These are phyloP conservation scores for Paradendryphiella salina DNA, from an alignment of 2,329 filamentous ascomycete species.

Conservation along the genomic window DNA sequence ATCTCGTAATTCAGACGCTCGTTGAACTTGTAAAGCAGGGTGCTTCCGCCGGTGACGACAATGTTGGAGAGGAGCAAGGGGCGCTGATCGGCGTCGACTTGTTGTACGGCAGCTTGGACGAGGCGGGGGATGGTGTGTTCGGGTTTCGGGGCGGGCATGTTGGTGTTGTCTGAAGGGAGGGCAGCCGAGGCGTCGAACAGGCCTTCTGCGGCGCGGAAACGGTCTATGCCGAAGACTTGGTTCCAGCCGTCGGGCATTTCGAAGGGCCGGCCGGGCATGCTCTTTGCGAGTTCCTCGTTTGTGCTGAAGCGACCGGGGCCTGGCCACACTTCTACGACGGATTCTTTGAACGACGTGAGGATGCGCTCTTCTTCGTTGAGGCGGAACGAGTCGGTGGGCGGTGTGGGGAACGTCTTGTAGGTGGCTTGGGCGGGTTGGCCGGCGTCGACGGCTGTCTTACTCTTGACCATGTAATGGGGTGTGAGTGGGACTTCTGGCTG, in stretches of 20 bases:
- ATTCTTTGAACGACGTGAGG: slow-evolving; percentile 96
- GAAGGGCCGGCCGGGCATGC: slow-evolving; percentile 79
- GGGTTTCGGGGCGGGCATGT: slow-evolving; percentile 62
- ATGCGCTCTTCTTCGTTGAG: slow-evolving; percentile 88
- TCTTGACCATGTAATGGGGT: slow-evolving; percentile 84
- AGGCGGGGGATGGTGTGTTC: slow-evolving; percentile 82
- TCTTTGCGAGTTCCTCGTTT: slow-evolving; percentile 76
- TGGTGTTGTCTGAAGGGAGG: slow-evolving; percentile 52
- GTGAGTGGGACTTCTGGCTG: slow-evolving; percentile 73
- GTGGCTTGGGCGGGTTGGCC: slow-evolving; percentile 76
- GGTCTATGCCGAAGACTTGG: slow-evolving; percentile 87
- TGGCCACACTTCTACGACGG: slow-evolving; percentile 90
- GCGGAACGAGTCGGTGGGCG: slow-evolving; percentile 71
- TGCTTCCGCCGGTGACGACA: slow-evolving; percentile 87
- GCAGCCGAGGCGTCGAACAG: slow-evolving; percentile 87
- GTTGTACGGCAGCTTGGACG: slow-evolving; percentile 74
- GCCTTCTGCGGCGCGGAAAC: slow-evolving; percentile 83
- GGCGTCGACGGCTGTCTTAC: slow-evolving; percentile 87
- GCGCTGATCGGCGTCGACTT: slow-evolving; percentile 86
- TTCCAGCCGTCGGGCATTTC: slow-evolving; percentile 98
- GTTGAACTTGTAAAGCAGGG: slow-evolving; percentile 86
- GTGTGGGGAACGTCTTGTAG: slow-evolving; percentile 68
- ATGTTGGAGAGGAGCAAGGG: slow-evolving; percentile 84
- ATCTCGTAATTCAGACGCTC: slow-evolving; percentile 88
- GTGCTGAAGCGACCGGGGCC: slow-evolving; percentile 70